A percentile compares a stretch with the other conserved stretches of the same genome.
Evolutionary conservation across 768 basidiomycete genomes (phyloP).

Genomic region (Podaxis sp.): DNA sequence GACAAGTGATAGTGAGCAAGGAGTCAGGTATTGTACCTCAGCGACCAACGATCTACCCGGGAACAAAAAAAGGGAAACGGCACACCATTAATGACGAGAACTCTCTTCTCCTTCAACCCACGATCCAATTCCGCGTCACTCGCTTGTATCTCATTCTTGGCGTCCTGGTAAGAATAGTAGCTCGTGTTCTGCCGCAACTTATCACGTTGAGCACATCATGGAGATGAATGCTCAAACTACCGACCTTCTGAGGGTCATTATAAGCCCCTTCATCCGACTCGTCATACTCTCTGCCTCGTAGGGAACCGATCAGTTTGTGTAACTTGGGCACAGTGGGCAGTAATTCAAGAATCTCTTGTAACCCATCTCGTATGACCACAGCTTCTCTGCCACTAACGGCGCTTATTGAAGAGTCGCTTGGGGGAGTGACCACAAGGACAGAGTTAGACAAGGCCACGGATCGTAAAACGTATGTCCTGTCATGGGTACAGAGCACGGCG

Average conservation of each 20-base stretch:
- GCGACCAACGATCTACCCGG: background rate
- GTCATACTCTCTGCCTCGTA: constrained; percentile 68
- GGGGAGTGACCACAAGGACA: constrained; percentile 62
- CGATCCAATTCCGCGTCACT: constrained; percentile 69
- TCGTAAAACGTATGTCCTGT: constrained; percentile 78
- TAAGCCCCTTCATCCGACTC: constrained; percentile 68
- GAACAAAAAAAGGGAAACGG: background rate
- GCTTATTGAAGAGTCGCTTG: constrained; percentile 25
- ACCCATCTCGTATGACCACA: constrained; percentile 72
- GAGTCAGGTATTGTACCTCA: background rate
- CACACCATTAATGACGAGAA: constrained; percentile 70
- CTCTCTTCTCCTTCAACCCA: constrained; percentile 62
- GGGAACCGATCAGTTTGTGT: constrained; percentile 54
- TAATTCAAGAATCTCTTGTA: constrained; percentile 83
- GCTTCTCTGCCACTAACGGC: constrained; percentile 28
- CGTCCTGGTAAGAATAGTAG: constrained; percentile 53
- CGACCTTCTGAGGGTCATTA: constrained; percentile 22
- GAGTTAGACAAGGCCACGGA: constrained; percentile 90
- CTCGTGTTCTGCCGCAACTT: background rate
- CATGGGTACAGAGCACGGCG: constrained; percentile 82
- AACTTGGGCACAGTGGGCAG: constrained; percentile 73
- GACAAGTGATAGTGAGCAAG: background rate
- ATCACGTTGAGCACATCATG: background rate
- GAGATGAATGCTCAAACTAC: constrained; percentile 11
- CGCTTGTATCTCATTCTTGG: constrained; percentile 68